phyloP scores from a whole-genome alignment of 352 stramenopile species.

The Blastocystis sp. region DNA sequence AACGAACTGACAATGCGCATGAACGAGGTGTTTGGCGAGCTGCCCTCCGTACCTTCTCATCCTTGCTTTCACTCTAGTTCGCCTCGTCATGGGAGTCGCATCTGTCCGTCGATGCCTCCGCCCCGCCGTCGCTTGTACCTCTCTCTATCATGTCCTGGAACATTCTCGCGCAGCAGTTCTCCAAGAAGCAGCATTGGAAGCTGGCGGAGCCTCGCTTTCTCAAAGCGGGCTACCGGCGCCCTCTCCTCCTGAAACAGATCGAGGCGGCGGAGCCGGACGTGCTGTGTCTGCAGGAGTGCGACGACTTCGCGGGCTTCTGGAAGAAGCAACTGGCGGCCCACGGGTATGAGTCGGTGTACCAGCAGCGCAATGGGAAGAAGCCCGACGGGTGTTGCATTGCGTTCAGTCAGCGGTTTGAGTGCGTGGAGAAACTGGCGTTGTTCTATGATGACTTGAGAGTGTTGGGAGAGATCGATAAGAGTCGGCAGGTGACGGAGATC shows the following conservation, averaged over 20 bases:
- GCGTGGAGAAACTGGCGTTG: not conserved
- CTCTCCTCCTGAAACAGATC: not conserved
- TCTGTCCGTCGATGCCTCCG: no score
- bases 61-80: no score
- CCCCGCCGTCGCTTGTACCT: no score
- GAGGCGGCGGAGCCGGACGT: not conserved
- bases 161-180: not conserved
- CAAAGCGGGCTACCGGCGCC: not conserved
- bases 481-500: not conserved
- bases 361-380: not conserved
- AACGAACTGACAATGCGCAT: no score
- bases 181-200: not conserved
- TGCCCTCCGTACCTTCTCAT: no score
- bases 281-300: not conserved
- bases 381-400: not conserved
- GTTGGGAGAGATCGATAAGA: not conserved
- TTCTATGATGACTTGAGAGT: not conserved
- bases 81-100: no score
- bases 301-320: slow-evolving; percentile 2
- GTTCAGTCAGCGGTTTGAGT: not conserved
- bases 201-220: not conserved
- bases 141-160: slow-evolving; percentile 10
- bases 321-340: not conserved
- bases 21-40: no score
- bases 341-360: not conserved